Evolutionary conservation across 2,329 filamentous ascomycete genomes (phyloP).

Genomic region (Endothia cerciana): DNA sequence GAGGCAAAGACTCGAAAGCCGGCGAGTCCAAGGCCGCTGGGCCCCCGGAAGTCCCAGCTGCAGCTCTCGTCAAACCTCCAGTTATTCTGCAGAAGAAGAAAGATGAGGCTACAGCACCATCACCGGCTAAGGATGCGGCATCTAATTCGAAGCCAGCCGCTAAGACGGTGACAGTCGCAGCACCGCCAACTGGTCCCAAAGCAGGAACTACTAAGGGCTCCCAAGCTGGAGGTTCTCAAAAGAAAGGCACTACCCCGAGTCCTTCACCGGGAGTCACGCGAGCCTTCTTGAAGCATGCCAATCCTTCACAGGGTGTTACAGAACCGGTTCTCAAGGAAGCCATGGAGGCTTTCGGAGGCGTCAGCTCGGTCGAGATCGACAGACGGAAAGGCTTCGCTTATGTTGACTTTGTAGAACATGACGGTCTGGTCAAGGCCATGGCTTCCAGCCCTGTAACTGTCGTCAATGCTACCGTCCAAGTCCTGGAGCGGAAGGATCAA

Average conservation of each 20-base stretch:
- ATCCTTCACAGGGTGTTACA: conserved; percentile 88
- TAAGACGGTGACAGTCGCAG: conserved; percentile 34
- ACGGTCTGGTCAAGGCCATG: conserved; percentile 76
- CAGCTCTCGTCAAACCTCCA: conserved; percentile 38
- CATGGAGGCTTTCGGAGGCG: conserved; percentile 72
- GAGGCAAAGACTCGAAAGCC: conserved; percentile 26
- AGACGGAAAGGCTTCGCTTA: conserved; percentile 95
- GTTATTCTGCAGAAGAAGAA: conserved; percentile 46
- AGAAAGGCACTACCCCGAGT: conserved; percentile 37
- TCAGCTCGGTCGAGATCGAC: conserved; percentile 87
- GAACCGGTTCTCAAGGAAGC: conserved; percentile 77
- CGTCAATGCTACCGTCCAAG: conserved; percentile 83
- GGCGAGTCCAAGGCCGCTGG: conserved; percentile 34
- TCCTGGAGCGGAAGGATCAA: conserved; percentile 78
- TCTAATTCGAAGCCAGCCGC: conserved; percentile 28
- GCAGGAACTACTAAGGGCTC: conserved; percentile 29
- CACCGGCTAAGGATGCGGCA: conserved; percentile 33
- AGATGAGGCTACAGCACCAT: conserved; percentile 33
- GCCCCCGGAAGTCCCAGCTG: conserved; percentile 28
- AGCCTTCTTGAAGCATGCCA: conserved; percentile 81
- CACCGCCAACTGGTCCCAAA: conserved; percentile 35
- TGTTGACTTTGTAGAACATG: conserved; percentile 79
- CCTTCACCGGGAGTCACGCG: conserved; percentile 56
- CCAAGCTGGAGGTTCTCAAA: conserved; percentile 31
- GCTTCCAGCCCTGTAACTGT: conserved; percentile 80